These are phyloP conservation scores for Clavulina sp. DNA, from an alignment of 768 basidiomycete genomes.

Conservation along the genomic window DNA sequence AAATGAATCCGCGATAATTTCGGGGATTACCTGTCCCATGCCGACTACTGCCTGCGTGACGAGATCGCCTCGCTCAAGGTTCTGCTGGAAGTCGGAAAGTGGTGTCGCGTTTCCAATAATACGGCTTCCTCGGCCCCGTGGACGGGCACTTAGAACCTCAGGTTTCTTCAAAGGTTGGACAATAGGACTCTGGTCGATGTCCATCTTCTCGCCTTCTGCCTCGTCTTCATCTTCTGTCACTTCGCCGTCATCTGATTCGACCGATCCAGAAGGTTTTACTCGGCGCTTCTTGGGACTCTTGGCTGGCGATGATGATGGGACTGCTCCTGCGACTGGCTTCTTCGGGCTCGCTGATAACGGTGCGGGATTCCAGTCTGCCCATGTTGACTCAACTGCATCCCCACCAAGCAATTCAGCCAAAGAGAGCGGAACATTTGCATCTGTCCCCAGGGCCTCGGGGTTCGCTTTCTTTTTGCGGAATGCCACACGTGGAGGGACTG, in stretches of 20 bases:
- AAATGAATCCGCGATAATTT: slow-evolving; percentile 57
- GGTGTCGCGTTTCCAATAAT: slow-evolving; percentile 63
- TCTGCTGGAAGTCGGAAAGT: slow-evolving; percentile 56
- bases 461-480: slow-evolving; percentile 11
- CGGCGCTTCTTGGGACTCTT: too few relatives aligned
- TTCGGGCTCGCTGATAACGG: not conserved
- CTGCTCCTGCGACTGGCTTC: too few relatives aligned
- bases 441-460: not conserved
- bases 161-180: too few relatives aligned
- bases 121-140: too few relatives aligned
- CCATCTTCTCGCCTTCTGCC: not conserved
- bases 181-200: not conserved
- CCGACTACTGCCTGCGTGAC: slow-evolving; percentile 78
- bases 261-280: not conserved
- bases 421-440: slow-evolving; percentile 1
- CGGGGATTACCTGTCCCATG: slow-evolving; percentile 47
- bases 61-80: slow-evolving; percentile 54
- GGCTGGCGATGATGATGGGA: too few relatives aligned
- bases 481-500: slow-evolving; percentile 19
- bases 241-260: not conserved
- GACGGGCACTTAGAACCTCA: too few relatives aligned
- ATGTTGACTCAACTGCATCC: not conserved
- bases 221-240: slow-evolving; percentile 17
- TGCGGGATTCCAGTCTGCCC: not conserved
- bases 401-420: slow-evolving; percentile 7